phyloP scores from a whole-genome alignment of 495 filamentous ascomycete genomes.

The Lindgomyces ingoldianus region DNA sequence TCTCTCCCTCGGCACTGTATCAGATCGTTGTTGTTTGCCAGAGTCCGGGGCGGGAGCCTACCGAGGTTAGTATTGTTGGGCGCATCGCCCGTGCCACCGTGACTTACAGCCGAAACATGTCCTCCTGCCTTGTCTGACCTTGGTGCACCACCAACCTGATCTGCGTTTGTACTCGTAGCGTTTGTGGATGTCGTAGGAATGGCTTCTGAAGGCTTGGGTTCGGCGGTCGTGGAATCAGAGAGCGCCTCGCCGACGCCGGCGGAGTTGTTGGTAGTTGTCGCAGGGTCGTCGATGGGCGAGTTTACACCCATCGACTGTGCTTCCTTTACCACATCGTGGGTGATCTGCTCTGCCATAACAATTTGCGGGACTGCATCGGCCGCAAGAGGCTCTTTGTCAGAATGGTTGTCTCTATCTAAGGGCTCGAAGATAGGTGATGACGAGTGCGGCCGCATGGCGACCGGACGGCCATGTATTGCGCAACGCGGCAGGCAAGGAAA shows the following conservation, averaged over 20 bases:
- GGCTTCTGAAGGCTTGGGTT: slow-evolving; percentile 26
- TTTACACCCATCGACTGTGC: slow-evolving; percentile 71
- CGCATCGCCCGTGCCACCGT: background rate
- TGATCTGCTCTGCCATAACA: slow-evolving; percentile 81
- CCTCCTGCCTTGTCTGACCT: slow-evolving; percentile 15
- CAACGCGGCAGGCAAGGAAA: slow-evolving; percentile 16
- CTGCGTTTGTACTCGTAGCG: slow-evolving; percentile 17
- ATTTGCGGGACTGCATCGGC: slow-evolving; percentile 58
- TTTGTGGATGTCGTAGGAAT: slow-evolving; percentile 13
- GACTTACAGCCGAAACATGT: slow-evolving; percentile 16
- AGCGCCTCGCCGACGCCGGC: slow-evolving; percentile 60
- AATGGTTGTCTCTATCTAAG: slow-evolving; percentile 28
- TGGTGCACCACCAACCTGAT: background rate
- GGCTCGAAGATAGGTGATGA: slow-evolving; percentile 27
- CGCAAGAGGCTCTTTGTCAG: slow-evolving; percentile 38
- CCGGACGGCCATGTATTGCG: slow-evolving; percentile 19
- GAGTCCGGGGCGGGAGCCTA: background rate
- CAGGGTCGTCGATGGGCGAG: slow-evolving; percentile 73
- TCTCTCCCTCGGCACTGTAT: slow-evolving; percentile 40
- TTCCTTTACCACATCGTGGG: slow-evolving; percentile 78
- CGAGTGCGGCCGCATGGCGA: slow-evolving; percentile 34
- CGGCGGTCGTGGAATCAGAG: slow-evolving; percentile 41
- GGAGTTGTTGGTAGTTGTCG: slow-evolving; percentile 60
- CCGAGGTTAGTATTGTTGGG: slow-evolving; percentile 11
- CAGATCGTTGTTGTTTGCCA: background rate